Evolutionary conservation across 306 rosid genomes (phyloP).

Genomic region (Cucumis sativus): Cucumber_9930_V3 NC_026655.2:19628001-19628500

Average conservation of each 20-base stretch:
- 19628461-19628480: slow-evolving; percentile 71
- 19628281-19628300: slow-evolving; percentile 97
- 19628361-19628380: slow-evolving; percentile 92
- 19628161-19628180: slow-evolving; percentile 92
- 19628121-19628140: slow-evolving; percentile 80
- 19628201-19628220: slow-evolving; percentile 98
- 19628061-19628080: slow-evolving; percentile 94
- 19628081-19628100: slow-evolving; percentile 86
- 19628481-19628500: neutral
- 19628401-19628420: slow-evolving; percentile 97
- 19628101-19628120: slow-evolving; percentile 68
- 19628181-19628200: slow-evolving; percentile 83
- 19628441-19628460: slow-evolving; percentile 99
- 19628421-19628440: slow-evolving; percentile 94
- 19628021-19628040: slow-evolving; percentile 29
- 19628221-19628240: slow-evolving; percentile 87
- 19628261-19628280: slow-evolving; percentile 95
- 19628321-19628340: slow-evolving; percentile 95
- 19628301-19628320: slow-evolving; percentile 93
- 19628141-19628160: slow-evolving; percentile 92
- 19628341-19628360: slow-evolving; percentile 91
- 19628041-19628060: slow-evolving; percentile 77
- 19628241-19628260: slow-evolving; percentile 95
- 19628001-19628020: neutral
- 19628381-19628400: slow-evolving; percentile 97